Evolutionary conservation across 306 rosid species (phyloP).

Genomic region (Quercus dentata): DNA sequence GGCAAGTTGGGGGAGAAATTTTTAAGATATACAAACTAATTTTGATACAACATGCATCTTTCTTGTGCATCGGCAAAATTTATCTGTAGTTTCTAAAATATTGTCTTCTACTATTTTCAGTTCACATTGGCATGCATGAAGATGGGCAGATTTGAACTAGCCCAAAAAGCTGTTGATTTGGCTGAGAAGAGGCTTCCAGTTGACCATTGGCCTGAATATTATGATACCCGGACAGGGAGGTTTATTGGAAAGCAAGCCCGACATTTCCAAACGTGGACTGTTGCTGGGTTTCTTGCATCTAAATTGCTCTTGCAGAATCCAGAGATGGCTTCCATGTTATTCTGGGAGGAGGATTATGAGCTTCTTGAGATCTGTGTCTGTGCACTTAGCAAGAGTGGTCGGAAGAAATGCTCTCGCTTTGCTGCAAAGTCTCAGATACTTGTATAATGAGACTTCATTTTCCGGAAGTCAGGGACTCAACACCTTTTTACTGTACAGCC

Average conservation of each 20-base stretch:
- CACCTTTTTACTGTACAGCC: constrained; percentile 15
- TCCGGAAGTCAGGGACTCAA: too few species aligned
- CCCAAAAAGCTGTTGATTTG: constrained; percentile 65
- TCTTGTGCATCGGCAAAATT: background rate
- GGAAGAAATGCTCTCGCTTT: constrained; percentile 74
- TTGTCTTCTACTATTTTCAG: constrained; percentile 35
- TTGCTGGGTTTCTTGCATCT: constrained; percentile 89
- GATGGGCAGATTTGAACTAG: constrained; percentile 75
- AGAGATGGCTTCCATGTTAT: constrained; percentile 60
- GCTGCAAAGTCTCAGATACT: constrained; percentile 87
- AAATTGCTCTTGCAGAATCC: constrained; percentile 90
- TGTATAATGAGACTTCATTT: constrained; percentile 30
- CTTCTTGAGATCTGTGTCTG: constrained; percentile 89
- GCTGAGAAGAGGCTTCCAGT: constrained; percentile 73
- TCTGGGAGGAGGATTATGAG: constrained; percentile 88
- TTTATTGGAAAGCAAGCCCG: constrained; percentile 89
- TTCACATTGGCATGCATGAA: constrained; percentile 95
- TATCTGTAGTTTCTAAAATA: background rate
- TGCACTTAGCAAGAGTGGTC: constrained; percentile 74
- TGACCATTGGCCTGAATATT: constrained; percentile 94
- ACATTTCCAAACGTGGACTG: constrained; percentile 86
- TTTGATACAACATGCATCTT: background rate
- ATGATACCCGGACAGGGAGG: constrained; percentile 78
- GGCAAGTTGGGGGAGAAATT: background rate
- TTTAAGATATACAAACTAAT: background rate